Percentiles rank a stretch among this genome's conserved stretches.
Conservation (phyloP, 2,329 filamentous ascomycete genomes). For the Neonectria neomacrospora region DNA sequence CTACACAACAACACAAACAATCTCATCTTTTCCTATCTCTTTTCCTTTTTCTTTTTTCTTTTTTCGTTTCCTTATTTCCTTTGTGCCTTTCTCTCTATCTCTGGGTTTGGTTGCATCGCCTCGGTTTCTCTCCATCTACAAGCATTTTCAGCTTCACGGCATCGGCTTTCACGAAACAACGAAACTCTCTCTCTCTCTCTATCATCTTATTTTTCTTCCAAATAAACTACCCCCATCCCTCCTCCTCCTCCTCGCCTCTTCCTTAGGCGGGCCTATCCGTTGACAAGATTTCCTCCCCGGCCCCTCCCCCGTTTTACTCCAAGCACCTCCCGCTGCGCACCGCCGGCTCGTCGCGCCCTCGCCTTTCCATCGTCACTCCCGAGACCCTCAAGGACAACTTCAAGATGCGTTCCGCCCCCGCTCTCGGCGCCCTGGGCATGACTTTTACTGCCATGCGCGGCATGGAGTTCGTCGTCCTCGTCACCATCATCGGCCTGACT, state of each 20-base stretch:
- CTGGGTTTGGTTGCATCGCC: conserved; percentile 40
- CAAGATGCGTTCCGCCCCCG: conserved; percentile 60
- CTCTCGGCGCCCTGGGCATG: conserved; percentile 78
- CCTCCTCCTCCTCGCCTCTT: conserved; percentile 33
- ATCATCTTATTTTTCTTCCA: conserved; percentile 31
- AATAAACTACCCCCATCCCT: neutral
- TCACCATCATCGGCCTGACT: conserved; percentile 82
- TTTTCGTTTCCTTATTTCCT: conserved; percentile 42
- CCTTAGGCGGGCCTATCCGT: conserved; percentile 34
- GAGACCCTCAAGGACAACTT: conserved; percentile 16
- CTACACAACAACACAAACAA: conserved; percentile 36
- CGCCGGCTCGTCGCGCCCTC: conserved; percentile 52
- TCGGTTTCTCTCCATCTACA: conserved; percentile 30
- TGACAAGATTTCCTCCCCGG: conserved; percentile 50
- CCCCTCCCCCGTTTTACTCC: conserved; percentile 54
- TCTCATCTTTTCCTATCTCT: conserved; percentile 35
- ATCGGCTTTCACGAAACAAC: conserved; percentile 17
- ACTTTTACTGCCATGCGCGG: conserved; percentile 80
- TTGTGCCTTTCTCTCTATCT: conserved; percentile 28
- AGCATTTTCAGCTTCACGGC: conserved; percentile 18
- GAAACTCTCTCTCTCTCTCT: conserved; percentile 25
- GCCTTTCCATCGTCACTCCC: conserved; percentile 55
- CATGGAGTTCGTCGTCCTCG: conserved; percentile 76
- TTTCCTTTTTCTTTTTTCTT: conserved; percentile 40
- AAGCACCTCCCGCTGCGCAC: conserved; percentile 56